Evolutionary conservation across 106 monocot genomes (phyloP), one percentile per base, ranked within the genome.

Genomic region (Dioscorea dumetorum): DNA sequence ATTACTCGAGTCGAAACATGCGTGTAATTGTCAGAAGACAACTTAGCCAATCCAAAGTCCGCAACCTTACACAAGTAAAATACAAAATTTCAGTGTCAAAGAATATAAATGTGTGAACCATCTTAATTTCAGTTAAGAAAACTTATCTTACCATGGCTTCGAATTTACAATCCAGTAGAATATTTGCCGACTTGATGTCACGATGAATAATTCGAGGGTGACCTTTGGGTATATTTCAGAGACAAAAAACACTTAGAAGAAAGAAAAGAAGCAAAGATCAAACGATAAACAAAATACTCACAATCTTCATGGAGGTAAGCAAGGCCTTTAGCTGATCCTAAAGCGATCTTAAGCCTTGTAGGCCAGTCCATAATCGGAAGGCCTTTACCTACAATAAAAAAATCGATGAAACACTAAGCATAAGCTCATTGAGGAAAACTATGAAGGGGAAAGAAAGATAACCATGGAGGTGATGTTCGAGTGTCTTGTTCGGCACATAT

Each of bases 251-350:
- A 48, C 21, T 63, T 56, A 63, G 50, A 61, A 66, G 31, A 35
- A 21, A 62, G 15, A 48, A 18, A 72, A 50, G 21, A 67, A 61
- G 54, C 0, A 22, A 24, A 31, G 18, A 34, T 60, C 3, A 49
- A 49, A 15, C 20, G 4, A 62, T 18, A 20, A 10, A 23, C n/a
- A 66, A 34, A 48, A 52, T 53, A 62, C 86, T 91, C 58, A 94
- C 94, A 94, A 62, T 94, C 94, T 73, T 94, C 94, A 52, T 94
- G 94, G 76, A 94, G 71, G 73, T 94, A 94, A 33, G 94, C 84
- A 22, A 94, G 87, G 20, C 90, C 94, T 70, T 85, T 94, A 16
- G 94, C 94, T 12, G 94, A 85, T 28, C 94, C 94, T 31, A 94
- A 51, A 22, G 94, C 90, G 32, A 94, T 94, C 70, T 76, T 85